These are phyloP conservation scores for Penicillium dipodomyicola DNA, from an alignment of 495 filamentous ascomycete species.

Conservation along the genomic window DNA sequence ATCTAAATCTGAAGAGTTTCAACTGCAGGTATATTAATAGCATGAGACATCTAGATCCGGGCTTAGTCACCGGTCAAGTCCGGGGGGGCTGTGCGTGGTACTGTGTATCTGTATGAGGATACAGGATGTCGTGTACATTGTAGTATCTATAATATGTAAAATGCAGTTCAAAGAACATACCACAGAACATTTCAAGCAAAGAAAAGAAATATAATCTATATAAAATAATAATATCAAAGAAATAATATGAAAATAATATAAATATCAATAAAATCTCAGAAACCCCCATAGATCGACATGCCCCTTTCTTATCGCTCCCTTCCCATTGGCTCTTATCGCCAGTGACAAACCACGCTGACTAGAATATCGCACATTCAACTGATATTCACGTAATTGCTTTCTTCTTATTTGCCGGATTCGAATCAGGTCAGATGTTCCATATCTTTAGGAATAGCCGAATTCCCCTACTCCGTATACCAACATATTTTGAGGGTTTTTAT, in stretches of 20 bases:
- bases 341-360: slow-evolving; percentile 46
- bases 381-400: slow-evolving; percentile 11
- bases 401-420: not conserved
- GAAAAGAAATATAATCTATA: not conserved
- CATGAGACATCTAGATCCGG: slow-evolving; percentile 10
- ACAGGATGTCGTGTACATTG: not conserved
- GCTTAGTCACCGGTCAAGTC: slow-evolving; percentile 14
- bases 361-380: slow-evolving; percentile 5
- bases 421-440: slow-evolving; percentile 3
- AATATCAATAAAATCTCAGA: not conserved
- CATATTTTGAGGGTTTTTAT: slow-evolving; percentile 7
- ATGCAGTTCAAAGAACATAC: not conserved
- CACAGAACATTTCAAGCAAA: not conserved
- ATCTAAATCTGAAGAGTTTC: not conserved
- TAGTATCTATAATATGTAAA: not conserved
- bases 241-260: not conserved
- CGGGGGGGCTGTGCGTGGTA: slow-evolving; percentile 10
- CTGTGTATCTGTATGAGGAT: slow-evolving; percentile 4
- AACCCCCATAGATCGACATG: slow-evolving; percentile 19
- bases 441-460: slow-evolving; percentile 5
- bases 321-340: slow-evolving; percentile 27
- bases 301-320: slow-evolving; percentile 30
- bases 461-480: not conserved
- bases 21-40: slow-evolving; percentile 10
- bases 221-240: not conserved